A percentile compares a stretch with the other conserved stretches of the same genome.
Conservation (phyloP, 345 rosid genomes). For the Lumnitzera littorea region DNA sequence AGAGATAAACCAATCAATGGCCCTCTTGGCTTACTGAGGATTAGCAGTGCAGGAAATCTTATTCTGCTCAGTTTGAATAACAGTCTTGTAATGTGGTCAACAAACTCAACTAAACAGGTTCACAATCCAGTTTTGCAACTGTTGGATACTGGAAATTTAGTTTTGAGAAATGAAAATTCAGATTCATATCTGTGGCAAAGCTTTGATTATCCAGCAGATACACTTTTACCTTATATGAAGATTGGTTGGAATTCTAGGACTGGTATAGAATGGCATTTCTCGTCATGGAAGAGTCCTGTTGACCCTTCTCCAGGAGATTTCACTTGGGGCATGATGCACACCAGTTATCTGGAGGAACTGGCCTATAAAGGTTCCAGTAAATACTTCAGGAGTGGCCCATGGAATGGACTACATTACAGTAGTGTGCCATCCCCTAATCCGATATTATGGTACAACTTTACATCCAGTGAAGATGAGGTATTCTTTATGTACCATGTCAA, state of each 20-base stretch:
- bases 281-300: constrained; percentile 28
- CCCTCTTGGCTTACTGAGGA: constrained; percentile 16
- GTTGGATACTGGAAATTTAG: constrained; percentile 38
- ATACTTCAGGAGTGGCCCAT: constrained; percentile 21
- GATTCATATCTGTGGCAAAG: constrained; percentile 30
- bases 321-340: constrained; percentile 13
- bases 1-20: constrained; percentile 19
- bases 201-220: constrained; percentile 39
- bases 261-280: constrained; percentile 5
- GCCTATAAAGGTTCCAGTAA: not conserved
- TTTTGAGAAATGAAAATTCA: constrained; percentile 15
- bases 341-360: constrained; percentile 23
- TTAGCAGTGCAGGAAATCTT: constrained; percentile 17
- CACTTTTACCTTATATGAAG: constrained; percentile 41
- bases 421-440: constrained; percentile 17
- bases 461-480: constrained; percentile 9
- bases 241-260: constrained; percentile 25
- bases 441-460: constrained; percentile 19
- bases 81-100: constrained; percentile 18
- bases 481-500: constrained; percentile 17
- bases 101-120: constrained; percentile 9
- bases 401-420: constrained; percentile 33
- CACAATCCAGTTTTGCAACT: constrained; percentile 23
- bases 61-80: constrained; percentile 14
- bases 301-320: constrained; percentile 32